Evolutionary conservation across 2,329 filamentous ascomycete species (phyloP).

Genomic region (Fusarium armeniacum): DNA sequence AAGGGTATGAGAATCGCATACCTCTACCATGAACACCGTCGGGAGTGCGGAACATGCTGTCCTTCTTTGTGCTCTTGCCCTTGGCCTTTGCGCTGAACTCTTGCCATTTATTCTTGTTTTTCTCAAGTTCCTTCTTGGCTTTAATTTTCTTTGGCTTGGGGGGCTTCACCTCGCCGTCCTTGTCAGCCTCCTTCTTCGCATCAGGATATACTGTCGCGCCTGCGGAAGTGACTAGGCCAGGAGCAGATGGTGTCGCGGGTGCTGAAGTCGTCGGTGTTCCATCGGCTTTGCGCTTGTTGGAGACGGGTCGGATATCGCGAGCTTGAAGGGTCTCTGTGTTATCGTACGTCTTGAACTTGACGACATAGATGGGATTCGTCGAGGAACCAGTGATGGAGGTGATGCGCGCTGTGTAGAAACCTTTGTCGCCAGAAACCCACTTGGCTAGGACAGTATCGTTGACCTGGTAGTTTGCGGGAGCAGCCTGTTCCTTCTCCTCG

Average conservation of each 20-base stretch:
- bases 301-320: constrained; percentile 85
- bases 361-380: constrained; percentile 91
- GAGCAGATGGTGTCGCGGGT: constrained; percentile 56
- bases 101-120: constrained; percentile 93
- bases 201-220: constrained; percentile 72
- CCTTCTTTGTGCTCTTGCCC: constrained; percentile 79
- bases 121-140: constrained; percentile 91
- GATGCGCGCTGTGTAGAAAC: constrained; percentile 92
- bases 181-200: constrained; percentile 71
- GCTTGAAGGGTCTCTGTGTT: constrained; percentile 85
- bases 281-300: constrained; percentile 89
- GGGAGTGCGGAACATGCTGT: constrained; percentile 96
- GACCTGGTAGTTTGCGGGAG: constrained; percentile 77
- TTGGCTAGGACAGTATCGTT: constrained; percentile 93
- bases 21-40: constrained; percentile 89
- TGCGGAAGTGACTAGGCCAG: constrained; percentile 65
- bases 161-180: constrained; percentile 77
- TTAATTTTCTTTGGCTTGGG: constrained; percentile 90
- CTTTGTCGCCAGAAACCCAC: constrained; percentile 90
- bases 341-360: constrained; percentile 94
- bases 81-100: constrained; percentile 88
- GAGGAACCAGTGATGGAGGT: constrained; percentile 93
- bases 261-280: constrained; percentile 68
- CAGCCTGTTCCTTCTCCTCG: constrained; percentile 65
- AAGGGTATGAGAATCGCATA: constrained; percentile 57